Evolutionary conservation across 1,139 yeast species (phyloP).

Genomic region (Geotrichum restrictum): DNA sequence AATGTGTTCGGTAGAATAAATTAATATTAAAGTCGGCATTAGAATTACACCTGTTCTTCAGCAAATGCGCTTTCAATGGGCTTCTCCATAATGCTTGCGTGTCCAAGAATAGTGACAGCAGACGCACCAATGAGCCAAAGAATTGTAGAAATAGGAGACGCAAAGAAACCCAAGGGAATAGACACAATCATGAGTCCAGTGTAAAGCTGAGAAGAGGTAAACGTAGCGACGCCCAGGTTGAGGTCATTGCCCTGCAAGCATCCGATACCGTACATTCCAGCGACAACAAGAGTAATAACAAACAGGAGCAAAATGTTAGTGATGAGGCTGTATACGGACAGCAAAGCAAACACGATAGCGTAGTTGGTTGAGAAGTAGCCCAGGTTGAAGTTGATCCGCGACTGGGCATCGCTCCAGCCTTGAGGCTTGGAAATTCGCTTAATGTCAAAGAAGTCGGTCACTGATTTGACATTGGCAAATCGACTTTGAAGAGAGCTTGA

Average conservation of each 20-base stretch:
- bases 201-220: conserved; percentile 78
- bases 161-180: conserved; percentile 85
- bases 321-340: conserved; percentile 67
- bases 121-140: conserved; percentile 98
- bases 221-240: conserved; percentile 45
- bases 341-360: conserved; percentile 62
- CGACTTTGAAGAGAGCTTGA: conserved; percentile 49
- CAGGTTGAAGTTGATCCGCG: conserved; percentile 80
- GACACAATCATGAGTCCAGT: conserved; percentile 68
- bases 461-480: conserved; percentile 73
- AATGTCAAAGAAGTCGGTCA: conserved; percentile 89
- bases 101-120: conserved; percentile 78
- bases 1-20: not conserved
- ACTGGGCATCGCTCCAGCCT: conserved; percentile 84
- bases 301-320: conserved; percentile 82
- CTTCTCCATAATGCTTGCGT: conserved; percentile 92
- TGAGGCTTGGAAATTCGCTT: conserved; percentile 87
- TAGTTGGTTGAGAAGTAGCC: conserved; percentile 88
- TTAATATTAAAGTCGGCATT: not conserved
- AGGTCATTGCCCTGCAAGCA: conserved; percentile 79
- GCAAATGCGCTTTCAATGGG: conserved; percentile 97
- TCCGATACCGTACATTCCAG: conserved; percentile 75
- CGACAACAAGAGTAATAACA: conserved; percentile 55
- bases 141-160: conserved; percentile 89
- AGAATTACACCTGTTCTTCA: conserved; percentile 49